These are phyloP conservation scores for Uronychia setigera DNA, from an alignment of 73 alveolate genomes.

Conservation along the genomic window DNA sequence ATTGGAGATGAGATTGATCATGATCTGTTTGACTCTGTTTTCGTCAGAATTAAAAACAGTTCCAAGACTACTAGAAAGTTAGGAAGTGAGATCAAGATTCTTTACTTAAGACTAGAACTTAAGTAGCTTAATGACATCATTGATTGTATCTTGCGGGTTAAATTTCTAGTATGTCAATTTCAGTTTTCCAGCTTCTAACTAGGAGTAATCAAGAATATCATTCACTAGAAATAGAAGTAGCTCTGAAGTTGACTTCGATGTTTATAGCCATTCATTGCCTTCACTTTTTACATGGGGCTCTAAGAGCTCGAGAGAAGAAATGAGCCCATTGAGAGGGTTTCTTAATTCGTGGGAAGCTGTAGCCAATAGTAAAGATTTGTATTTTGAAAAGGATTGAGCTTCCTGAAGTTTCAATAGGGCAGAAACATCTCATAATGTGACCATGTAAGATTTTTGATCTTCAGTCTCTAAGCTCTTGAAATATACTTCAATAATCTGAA, in stretches of 20 bases:
- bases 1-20: conserved; percentile 46
- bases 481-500: too few relatives aligned
- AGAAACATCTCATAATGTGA: too few relatives aligned
- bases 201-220: conserved; percentile 46
- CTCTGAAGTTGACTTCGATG: conserved; percentile 20
- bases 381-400: too few relatives aligned
- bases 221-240: conserved; percentile 41
- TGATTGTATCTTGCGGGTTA: background rate
- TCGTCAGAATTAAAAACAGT: conserved; percentile 6
- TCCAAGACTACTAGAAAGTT: conserved; percentile 1
- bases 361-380: too few relatives aligned
- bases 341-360: conserved; percentile 59
- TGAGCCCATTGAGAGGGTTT: conserved; percentile 48
- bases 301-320: conserved; percentile 28
- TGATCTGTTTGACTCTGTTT: conserved; percentile 36
- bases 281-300: background rate
- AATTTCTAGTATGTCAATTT: background rate
- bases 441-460: too few relatives aligned
- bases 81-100: conserved; percentile 7
- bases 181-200: conserved; percentile 28
- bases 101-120: conserved; percentile 15
- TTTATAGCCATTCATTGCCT: background rate
- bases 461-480: too few relatives aligned
- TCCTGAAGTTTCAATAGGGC: too few relatives aligned
- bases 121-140: conserved; percentile 1